phyloP scores from a whole-genome alignment of 306 rosid species.

The Arachis stenosperma region DNA sequence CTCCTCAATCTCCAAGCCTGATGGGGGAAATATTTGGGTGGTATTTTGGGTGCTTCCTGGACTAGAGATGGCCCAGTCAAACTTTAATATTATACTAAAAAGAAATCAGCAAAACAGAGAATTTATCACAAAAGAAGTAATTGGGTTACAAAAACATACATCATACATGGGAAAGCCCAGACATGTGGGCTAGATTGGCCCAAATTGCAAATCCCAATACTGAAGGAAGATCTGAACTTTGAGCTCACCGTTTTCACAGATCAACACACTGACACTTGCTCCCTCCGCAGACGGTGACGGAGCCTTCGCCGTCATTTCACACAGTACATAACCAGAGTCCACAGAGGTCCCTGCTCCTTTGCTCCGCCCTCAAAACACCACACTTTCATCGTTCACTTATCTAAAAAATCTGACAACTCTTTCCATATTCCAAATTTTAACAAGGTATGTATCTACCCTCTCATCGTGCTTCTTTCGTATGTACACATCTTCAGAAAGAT shows the following conservation, averaged over 20 bases:
- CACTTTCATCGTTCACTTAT: not conserved
- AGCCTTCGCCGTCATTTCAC: constrained; percentile 26
- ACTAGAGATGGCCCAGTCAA: too few relatives aligned
- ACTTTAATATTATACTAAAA: too few relatives aligned
- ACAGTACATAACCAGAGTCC: not conserved
- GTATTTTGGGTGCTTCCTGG: too few relatives aligned
- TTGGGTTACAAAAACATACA: too few relatives aligned
- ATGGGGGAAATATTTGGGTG: too few relatives aligned
- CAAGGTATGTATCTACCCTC: not conserved
- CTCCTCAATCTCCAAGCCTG: too few relatives aligned
- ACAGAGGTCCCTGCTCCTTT: not conserved
- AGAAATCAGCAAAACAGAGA: too few relatives aligned
- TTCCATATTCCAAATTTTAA: not conserved
- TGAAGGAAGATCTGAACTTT: too few relatives aligned
- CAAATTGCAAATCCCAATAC: not conserved
- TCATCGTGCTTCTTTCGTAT: not conserved
- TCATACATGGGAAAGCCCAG: too few relatives aligned
- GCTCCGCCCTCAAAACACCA: not conserved
- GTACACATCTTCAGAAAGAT: not conserved
- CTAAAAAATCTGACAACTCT: not conserved
- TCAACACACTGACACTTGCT: not conserved
- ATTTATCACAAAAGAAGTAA: too few relatives aligned
- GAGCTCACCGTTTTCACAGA: too few relatives aligned
- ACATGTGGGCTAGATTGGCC: too few relatives aligned
- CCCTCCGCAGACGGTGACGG: constrained; percentile 42